A percentile compares a stretch with the other conserved stretches of the same genome.
These are phyloP conservation scores for Hericium coralloides DNA, from an alignment of 768 basidiomycete genomes.

Conservation along the genomic window DNA sequence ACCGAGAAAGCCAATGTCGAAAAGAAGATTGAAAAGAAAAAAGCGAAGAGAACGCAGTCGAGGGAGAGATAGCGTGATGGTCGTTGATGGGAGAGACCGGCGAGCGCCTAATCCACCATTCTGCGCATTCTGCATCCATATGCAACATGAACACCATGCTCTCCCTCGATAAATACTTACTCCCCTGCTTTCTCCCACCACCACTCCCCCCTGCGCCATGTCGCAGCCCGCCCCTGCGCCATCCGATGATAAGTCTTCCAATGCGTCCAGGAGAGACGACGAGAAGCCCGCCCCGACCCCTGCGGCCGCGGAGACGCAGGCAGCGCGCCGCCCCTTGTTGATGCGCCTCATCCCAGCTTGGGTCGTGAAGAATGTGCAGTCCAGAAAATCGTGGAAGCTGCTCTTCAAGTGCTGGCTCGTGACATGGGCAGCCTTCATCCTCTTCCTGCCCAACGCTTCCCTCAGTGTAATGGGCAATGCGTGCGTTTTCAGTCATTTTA, in stretches of 20 bases:
- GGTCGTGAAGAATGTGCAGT: constrained; percentile 27
- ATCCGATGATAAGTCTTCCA: neutral
- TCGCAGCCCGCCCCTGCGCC: neutral
- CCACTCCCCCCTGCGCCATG: neutral
- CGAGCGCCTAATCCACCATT: too few relatives aligned
- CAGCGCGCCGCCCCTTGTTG: constrained; percentile 1
- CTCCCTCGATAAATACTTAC: too few relatives aligned
- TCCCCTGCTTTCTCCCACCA: too few relatives aligned
- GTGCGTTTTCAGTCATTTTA: constrained; percentile 23
- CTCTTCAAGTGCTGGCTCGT: constrained; percentile 33
- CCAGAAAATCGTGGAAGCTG: constrained; percentile 27
- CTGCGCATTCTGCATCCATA: too few relatives aligned
- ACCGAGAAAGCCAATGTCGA: too few relatives aligned
- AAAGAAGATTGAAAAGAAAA: too few relatives aligned
- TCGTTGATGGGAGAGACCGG: too few relatives aligned
- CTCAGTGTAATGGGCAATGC: constrained; percentile 30
- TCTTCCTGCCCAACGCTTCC: constrained; percentile 31
- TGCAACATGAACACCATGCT: too few relatives aligned
- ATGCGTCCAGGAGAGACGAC: neutral
- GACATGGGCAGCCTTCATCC: constrained; percentile 29
- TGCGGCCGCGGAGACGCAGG: neutral
- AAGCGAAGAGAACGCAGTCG: too few relatives aligned
- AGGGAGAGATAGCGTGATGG: too few relatives aligned
- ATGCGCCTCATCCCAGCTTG: constrained; percentile 28
- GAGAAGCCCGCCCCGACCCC: neutral